Evolutionary conservation across 192 early-diverging fungal genomes (phyloP).

Genomic region (Backusella luteola): DNA sequence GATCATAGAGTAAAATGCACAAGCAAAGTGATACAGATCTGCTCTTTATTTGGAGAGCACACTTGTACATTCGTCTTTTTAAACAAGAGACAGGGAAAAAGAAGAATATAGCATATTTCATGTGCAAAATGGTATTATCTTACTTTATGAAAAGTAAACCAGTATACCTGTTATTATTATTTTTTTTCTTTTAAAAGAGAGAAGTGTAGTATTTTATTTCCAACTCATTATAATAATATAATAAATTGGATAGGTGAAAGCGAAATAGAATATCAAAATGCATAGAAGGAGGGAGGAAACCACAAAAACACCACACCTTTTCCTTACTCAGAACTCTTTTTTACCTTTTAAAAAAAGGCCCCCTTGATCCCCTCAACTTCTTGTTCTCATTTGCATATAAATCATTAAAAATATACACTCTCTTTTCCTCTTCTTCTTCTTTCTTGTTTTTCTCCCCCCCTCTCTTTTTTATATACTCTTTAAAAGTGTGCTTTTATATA

Average conservation of each 20-base stretch:
- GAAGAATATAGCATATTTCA: too few relatives aligned
- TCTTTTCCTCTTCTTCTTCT: background rate
- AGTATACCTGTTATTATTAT: too few relatives aligned
- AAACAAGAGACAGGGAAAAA: too few relatives aligned
- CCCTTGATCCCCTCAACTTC: background rate
- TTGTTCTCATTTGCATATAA: background rate
- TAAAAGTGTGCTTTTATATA: background rate
- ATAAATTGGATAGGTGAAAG: background rate
- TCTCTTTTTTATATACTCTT: background rate
- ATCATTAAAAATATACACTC: too few relatives aligned
- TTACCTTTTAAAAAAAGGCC: background rate
- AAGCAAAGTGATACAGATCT: too few relatives aligned
- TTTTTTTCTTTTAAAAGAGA: background rate
- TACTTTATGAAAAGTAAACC: too few relatives aligned
- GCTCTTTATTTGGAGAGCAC: too few relatives aligned
- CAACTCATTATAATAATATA: background rate
- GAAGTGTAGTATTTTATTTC: background rate
- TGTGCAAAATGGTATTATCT: too few relatives aligned
- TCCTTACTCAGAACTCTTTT: background rate
- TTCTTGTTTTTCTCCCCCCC: too few relatives aligned
- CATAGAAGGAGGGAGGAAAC: background rate
- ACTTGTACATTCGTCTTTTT: too few relatives aligned
- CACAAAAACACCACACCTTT: background rate
- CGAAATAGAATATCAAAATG: background rate
- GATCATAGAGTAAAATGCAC: too few relatives aligned